Evolutionary conservation across 1,139 yeast genomes (phyloP), one percentile per base, ranked within the genome.

Genomic region (Candida dubliniensis): DNA sequence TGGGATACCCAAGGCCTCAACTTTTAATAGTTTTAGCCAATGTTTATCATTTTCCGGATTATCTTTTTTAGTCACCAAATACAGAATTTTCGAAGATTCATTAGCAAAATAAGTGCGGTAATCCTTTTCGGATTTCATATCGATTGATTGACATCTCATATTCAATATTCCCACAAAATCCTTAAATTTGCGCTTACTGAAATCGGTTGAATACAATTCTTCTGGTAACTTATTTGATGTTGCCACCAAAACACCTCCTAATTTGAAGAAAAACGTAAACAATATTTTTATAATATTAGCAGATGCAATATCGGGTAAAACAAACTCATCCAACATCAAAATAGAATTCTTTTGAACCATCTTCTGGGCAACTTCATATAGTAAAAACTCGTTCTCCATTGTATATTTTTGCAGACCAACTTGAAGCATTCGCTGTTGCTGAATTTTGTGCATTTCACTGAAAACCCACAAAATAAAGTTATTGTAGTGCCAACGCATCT

Each of bases 201-300:
- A 83, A 42, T 79, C 82, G 10, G 80, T 81, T 1, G 87, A 75
- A 53, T 84, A 84, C 34, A 84, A 67, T 47, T 84, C 85, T 52
- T 84, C 87, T 0, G 90, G 91, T 12, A 84, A 62, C 54, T 85
- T 73, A 52, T 84, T 84, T 1, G 88, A 81, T 1, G 89, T 84
- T 1, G 90, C 88, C 26, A 84, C 83, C 38, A 84, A 61, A 0
- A 84, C 87, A 2, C 91, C 91, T 2, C 91, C 90, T 8, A 84
- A 61, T 54, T 81, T 82, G 67, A 84, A 84, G 62, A 79, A 84
- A 59, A 80, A 82, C 0, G 85, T 81, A 61, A 84, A 82, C 38
- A 84, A 61, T 8, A 82, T 73, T 57, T 81, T 81, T 45, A 84
- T 66, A 37, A 84, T 82, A 53, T 83, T 84, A 2, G 89, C 89